Evolutionary conservation across 805 yeast genomes (phyloP).

Genomic region (Lipomyces kockii): DNA sequence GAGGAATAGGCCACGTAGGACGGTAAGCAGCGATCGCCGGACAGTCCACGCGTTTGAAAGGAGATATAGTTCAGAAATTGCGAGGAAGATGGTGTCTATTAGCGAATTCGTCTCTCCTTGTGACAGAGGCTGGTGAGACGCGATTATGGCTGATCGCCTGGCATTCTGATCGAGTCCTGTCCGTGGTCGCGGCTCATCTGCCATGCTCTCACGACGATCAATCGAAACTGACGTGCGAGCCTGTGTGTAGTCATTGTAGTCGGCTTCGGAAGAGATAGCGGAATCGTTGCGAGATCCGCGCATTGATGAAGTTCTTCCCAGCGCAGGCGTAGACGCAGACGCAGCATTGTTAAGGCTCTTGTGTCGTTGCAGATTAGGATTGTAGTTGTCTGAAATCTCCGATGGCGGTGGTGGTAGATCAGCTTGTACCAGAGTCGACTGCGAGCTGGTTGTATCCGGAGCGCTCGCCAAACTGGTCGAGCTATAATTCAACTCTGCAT

Average conservation of each 20-base stretch:
- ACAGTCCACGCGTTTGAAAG: slow-evolving; percentile 39
- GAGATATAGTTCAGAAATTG: slow-evolving; percentile 36
- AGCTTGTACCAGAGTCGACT: not conserved
- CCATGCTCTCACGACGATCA: slow-evolving; percentile 6
- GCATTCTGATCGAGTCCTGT: slow-evolving; percentile 7
- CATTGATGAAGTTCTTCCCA: slow-evolving; percentile 9
- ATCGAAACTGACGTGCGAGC: slow-evolving; percentile 9
- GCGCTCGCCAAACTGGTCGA: slow-evolving; percentile 19
- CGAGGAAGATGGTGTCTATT: slow-evolving; percentile 34
- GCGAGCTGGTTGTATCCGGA: slow-evolving; percentile 1
- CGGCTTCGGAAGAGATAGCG: slow-evolving; percentile 15
- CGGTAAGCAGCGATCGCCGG: slow-evolving; percentile 36
- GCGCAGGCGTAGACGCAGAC: slow-evolving; percentile 13
- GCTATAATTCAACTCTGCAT: slow-evolving; percentile 22
- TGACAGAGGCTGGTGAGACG: slow-evolving; percentile 21
- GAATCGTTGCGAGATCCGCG: slow-evolving; percentile 12
- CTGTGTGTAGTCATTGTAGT: slow-evolving; percentile 6
- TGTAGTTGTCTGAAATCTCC: slow-evolving; percentile 24
- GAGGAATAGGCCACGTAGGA: slow-evolving; percentile 36
- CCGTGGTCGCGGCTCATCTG: slow-evolving; percentile 4
- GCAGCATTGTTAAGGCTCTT: slow-evolving; percentile 2
- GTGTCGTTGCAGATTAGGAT: slow-evolving; percentile 10
- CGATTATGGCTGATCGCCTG: slow-evolving; percentile 16
- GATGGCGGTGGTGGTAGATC: slow-evolving; percentile 26
- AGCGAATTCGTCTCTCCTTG: slow-evolving; percentile 34